Conservation (phyloP, 73 alveolate genomes). For the Paramecium bursaria region DNA sequence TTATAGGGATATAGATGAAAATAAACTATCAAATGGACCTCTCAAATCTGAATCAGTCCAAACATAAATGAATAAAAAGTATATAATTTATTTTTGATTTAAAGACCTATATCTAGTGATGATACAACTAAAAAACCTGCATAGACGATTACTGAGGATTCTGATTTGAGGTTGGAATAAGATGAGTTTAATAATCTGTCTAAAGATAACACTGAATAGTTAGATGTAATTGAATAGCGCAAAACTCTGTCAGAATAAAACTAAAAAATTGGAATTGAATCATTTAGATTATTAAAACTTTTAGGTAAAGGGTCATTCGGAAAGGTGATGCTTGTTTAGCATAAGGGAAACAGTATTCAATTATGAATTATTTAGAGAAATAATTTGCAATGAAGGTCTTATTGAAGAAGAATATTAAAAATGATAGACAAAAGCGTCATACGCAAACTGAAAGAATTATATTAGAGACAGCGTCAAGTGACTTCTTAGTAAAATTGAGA, state of each 20-base stretch:
- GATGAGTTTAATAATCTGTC: conserved; percentile 3
- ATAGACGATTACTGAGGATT: conserved; percentile 42
- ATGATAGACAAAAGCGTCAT: conserved; percentile 73
- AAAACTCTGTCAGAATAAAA: background rate
- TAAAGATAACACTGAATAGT: background rate
- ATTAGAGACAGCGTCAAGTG: conserved; percentile 78
- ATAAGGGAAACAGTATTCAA: conserved; percentile 38
- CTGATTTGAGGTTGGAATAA: conserved; percentile 29
- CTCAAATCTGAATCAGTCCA: conserved; percentile 1
- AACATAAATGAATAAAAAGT: background rate
- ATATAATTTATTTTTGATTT: background rate
- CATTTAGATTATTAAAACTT: conserved; percentile 69
- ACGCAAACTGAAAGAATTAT: conserved; percentile 82
- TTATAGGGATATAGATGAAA: background rate
- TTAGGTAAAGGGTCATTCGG: conserved; percentile 84
- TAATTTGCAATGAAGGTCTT: conserved; percentile 80
- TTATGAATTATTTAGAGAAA: background rate
- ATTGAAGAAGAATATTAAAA: conserved; percentile 60
- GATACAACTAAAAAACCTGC: background rate
- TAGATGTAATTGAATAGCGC: background rate
- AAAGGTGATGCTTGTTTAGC: conserved; percentile 74
- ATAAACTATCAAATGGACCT: background rate
- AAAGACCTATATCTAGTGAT: too few species aligned
- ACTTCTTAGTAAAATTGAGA: conserved; percentile 81
- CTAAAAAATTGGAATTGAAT: conserved; percentile 36